phyloP scores from a whole-genome alignment of 768 basidiomycete genomes.

The Cystofilobasidium bisporidii region DNA sequence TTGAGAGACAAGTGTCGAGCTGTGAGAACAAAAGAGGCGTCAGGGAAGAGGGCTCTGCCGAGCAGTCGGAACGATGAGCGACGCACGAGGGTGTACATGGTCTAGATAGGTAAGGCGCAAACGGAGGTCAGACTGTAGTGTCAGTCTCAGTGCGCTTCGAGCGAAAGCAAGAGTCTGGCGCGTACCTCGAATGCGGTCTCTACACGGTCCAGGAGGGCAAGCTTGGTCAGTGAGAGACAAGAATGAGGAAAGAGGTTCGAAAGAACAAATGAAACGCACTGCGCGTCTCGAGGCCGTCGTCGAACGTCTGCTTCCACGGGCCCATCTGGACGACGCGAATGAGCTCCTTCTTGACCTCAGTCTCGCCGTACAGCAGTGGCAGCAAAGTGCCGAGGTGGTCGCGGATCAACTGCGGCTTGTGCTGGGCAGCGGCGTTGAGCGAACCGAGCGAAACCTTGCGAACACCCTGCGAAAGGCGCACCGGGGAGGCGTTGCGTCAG shows the following conservation, averaged over 20 bases:
- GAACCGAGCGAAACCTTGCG: conserved; percentile 81
- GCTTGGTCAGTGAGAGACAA: too few species aligned
- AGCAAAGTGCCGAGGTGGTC: conserved; percentile 69
- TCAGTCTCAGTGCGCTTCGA: not conserved
- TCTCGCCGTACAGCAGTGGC: conserved; percentile 78
- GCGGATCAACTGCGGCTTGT: conserved; percentile 82
- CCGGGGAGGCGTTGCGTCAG: too few species aligned
- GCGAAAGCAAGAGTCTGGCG: not conserved
- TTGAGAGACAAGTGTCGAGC: conserved; percentile 83
- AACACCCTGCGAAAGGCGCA: conserved; percentile 76
- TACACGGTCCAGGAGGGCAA: too few species aligned
- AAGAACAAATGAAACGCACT: conserved; percentile 43
- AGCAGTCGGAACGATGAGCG: not conserved
- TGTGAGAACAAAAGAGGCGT: conserved; percentile 35
- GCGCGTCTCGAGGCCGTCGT: conserved; percentile 89
- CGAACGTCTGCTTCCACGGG: conserved; percentile 92
- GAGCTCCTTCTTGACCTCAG: conserved; percentile 54
- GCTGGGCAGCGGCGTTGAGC: conserved; percentile 86
- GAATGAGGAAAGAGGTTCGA: not conserved
- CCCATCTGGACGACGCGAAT: conserved; percentile 79
- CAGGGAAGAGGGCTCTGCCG: not conserved
- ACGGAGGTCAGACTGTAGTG: not conserved
- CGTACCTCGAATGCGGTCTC: conserved; percentile 68
- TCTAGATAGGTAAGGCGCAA: not conserved
- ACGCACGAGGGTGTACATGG: conserved; percentile 62